phyloP scores from a whole-genome alignment of 129 eudicot genomes.

The Helianthus annuus region DNA sequence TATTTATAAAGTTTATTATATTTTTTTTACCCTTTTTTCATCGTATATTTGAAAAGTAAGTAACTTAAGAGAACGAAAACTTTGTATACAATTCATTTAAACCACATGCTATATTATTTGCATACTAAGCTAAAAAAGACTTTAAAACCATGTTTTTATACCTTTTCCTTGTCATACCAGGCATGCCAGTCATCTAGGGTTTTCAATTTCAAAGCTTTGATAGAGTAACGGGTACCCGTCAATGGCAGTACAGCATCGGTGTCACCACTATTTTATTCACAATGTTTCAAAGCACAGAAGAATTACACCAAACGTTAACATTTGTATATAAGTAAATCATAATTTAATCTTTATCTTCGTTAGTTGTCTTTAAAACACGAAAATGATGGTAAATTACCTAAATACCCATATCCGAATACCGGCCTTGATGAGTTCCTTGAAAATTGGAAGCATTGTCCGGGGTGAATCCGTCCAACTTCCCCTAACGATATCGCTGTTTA shows the following conservation, averaged over 20 bases:
- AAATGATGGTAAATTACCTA: slow-evolving; percentile 39
- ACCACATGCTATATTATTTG: background rate
- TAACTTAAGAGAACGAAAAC: background rate
- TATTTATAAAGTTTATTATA: no score
- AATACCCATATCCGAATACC: slow-evolving; percentile 71
- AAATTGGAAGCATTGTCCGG: slow-evolving; percentile 62
- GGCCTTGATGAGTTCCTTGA: slow-evolving; percentile 69
- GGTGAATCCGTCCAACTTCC: slow-evolving; percentile 80
- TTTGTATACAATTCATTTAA: background rate
- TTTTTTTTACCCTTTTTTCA: background rate
- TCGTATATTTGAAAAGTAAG: background rate
- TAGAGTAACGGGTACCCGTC: slow-evolving; percentile 64
- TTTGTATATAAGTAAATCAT: background rate
- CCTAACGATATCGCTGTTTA: slow-evolving; percentile 57
- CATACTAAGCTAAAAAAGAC: background rate
- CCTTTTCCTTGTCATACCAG: slow-evolving; percentile 66
- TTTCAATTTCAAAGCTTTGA: slow-evolving; percentile 52
- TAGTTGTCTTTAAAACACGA: background rate
- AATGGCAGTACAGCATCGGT: slow-evolving; percentile 70
- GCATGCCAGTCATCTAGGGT: slow-evolving; percentile 60
- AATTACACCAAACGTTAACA: background rate
- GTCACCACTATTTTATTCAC: slow-evolving; percentile 53
- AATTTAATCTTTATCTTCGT: background rate
- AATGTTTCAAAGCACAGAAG: background rate
- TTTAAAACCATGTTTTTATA: background rate